Evolutionary conservation across 106 monocot genomes (phyloP).

Genomic region (Iris macrosiphon): DNA sequence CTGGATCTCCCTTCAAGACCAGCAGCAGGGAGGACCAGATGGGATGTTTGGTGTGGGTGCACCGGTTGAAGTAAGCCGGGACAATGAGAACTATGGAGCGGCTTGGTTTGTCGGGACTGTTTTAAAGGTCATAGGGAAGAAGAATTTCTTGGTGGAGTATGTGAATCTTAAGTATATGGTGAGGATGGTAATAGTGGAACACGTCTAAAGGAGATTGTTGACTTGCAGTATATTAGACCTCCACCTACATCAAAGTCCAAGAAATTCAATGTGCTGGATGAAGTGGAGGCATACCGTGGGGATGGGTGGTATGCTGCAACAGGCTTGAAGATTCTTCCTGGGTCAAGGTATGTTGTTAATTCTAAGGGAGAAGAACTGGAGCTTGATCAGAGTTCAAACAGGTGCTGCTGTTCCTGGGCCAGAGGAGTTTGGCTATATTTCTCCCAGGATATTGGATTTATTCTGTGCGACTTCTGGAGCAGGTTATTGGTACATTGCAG

Average conservation of each 20-base stretch:
- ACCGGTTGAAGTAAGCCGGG: conserved; percentile 25
- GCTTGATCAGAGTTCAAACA: conserved; percentile 7
- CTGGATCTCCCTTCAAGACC: not conserved
- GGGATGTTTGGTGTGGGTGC: conserved; percentile 17
- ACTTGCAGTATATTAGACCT: conserved; percentile 25
- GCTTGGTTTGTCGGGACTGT: conserved; percentile 26
- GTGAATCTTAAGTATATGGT: not conserved
- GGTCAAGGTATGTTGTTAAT: conserved; percentile 16
- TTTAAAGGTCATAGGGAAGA: conserved; percentile 13
- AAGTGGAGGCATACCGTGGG: conserved; percentile 28
- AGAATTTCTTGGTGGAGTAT: conserved; percentile 33
- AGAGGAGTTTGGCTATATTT: no score
- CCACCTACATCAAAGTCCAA: not conserved
- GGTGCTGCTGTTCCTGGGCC: no score
- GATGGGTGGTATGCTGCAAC: conserved; percentile 25
- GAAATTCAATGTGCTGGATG: not conserved
- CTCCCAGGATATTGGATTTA: no score
- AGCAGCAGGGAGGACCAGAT: not conserved
- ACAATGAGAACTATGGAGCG: conserved; percentile 18
- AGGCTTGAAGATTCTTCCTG: not conserved
- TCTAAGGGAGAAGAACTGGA: conserved; percentile 3
- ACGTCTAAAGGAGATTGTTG: conserved; percentile 23
- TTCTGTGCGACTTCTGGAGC: no score
- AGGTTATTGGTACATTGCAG: no score
- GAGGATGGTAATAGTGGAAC: not conserved